Evolutionary conservation across 306 rosid species (phyloP).

Genomic region (Sicyos edulis): DNA sequence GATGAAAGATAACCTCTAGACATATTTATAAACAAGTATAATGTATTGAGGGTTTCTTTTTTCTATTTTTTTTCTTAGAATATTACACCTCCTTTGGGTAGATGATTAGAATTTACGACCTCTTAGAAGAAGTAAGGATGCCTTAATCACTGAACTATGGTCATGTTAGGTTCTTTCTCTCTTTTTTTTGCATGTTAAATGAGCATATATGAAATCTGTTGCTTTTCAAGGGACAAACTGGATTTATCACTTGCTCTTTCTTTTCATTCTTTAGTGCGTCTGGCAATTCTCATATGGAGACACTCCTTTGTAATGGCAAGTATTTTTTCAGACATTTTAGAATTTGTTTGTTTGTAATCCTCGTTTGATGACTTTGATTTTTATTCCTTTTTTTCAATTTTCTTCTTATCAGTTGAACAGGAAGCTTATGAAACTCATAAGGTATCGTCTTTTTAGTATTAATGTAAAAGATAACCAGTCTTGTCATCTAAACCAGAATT

Average conservation of each 20-base stretch:
- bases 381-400: slow-evolving; percentile 16
- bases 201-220: neutral
- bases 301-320: slow-evolving; percentile 75
- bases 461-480: neutral
- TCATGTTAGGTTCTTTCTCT: neutral
- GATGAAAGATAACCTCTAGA: too few species aligned
- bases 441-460: slow-evolving; percentile 38
- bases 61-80: neutral
- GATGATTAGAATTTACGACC: neutral
- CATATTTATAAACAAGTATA: too few species aligned
- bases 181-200: neutral
- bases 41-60: neutral
- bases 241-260: slow-evolving; percentile 4
- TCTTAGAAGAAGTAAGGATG: neutral
- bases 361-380: slow-evolving; percentile 7
- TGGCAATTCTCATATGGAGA: slow-evolving; percentile 40
- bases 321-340: slow-evolving; percentile 30
- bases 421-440: slow-evolving; percentile 72
- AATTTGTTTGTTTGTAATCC: slow-evolving; percentile 26
- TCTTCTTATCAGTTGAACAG: slow-evolving; percentile 47
- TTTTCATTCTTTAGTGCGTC: slow-evolving; percentile 55
- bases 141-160: neutral
- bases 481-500: neutral
- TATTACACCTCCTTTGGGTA: neutral
- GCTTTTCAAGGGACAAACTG: neutral